Evolutionary conservation across 2,329 filamentous ascomycete genomes (phyloP).

Genomic region (Fusarium sp.): DNA sequence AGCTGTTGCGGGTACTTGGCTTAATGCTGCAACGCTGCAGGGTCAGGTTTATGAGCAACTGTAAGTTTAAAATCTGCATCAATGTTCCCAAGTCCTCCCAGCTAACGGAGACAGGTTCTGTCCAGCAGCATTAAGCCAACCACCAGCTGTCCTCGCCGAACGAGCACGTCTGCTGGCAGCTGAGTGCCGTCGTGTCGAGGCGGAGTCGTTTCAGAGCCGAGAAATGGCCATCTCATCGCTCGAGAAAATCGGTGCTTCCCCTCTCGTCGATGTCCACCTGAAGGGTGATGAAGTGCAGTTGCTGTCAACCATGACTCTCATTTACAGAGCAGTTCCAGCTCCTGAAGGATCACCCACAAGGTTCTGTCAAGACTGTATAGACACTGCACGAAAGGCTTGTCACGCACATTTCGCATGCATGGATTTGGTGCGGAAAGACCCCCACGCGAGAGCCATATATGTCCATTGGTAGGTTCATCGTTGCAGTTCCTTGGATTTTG

Average conservation of each 20-base stretch:
- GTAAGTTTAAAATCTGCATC: conserved; percentile 33
- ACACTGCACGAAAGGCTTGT: conserved; percentile 60
- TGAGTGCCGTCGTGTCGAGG: conserved; percentile 50
- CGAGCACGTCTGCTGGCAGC: conserved; percentile 52
- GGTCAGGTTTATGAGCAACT: conserved; percentile 66
- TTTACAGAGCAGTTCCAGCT: conserved; percentile 62
- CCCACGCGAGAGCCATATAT: conserved; percentile 57
- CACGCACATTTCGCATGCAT: conserved; percentile 57
- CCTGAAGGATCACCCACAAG: conserved; percentile 53
- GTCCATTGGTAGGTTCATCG: conserved; percentile 58
- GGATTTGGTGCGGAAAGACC: conserved; percentile 51
- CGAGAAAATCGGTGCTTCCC: conserved; percentile 50
- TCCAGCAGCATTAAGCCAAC: conserved; percentile 54
- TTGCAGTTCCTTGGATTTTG: background rate
- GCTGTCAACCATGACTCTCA: conserved; percentile 58
- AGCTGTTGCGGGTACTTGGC: conserved; percentile 62
- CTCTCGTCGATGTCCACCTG: conserved; percentile 55
- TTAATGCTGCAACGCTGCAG: conserved; percentile 64
- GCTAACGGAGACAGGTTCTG: conserved; percentile 56
- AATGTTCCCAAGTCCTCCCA: too few species aligned
- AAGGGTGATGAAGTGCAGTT: conserved; percentile 59
- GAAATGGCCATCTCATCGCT: conserved; percentile 50
- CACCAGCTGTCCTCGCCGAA: conserved; percentile 52
- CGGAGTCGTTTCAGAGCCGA: conserved; percentile 48
- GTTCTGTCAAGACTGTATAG: conserved; percentile 60